Base-by-base conservation (phyloP, 306 rosid species). In the Vachellia collinsii region DNA sequence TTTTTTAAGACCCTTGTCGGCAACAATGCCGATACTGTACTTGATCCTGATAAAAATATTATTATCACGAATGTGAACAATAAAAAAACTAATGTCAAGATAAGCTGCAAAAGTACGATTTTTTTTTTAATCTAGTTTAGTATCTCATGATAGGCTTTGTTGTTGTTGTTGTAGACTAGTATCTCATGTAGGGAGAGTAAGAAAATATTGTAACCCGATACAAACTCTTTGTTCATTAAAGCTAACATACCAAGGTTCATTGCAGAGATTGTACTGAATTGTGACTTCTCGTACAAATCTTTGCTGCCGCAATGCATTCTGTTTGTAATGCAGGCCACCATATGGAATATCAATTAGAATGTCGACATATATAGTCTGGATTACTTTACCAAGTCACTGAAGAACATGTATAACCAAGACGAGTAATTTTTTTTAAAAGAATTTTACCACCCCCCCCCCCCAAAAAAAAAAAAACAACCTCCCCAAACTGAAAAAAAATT, bases 251-350 rank as follows among this genome's bases (percentile, higher is more conserved):
- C 98, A 95, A 17, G 99, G 99, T 72, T 95, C 99, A 85, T 95
- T 93, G 96, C 99, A 95, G 82, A 95, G 99, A 88, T 95, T 95
- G 93, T 95, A 95, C 86, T 91, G 99, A 72, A 95, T 95, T 14
- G 98, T 95, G 81, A 95, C 94, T 93, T 93, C 99, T 83, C 98
- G 92, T 36, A 95, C 96, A 84, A 83, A 95, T 88, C 88, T 88
- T 77, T 95, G 99, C 79, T 95, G 98, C 66, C 98, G 92, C 89
- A 91, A 83, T 22, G 97, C 99, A 89, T 95, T 95, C 99, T 95
- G 88, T 81, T 70, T 25, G 86, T 67, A 86, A 80, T 75, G 77
- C 78, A 81, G 78, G 42, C 44, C 84, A 80, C 71, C 43, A 81
- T 14, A 73, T 74, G 56, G 74, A 72, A 77, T 7, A 38, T 56